phyloP scores from a whole-genome alignment of 139 green algal genomes.

The Deuterostichococcus epilithicus region DNA sequence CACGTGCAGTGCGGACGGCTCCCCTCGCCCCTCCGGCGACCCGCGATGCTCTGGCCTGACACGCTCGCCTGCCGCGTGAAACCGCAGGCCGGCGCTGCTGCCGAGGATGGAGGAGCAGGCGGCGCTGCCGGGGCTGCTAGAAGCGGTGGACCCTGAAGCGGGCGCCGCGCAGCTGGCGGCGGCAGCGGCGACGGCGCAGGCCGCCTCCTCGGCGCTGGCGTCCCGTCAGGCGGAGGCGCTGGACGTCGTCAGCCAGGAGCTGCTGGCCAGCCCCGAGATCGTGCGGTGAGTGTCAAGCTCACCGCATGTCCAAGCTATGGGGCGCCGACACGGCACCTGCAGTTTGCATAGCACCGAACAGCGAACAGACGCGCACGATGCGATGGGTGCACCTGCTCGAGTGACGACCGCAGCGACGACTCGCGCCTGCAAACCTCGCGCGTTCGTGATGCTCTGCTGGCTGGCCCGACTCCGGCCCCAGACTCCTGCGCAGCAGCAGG shows the following conservation, averaged over 20 bases:
- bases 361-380: too few relatives aligned
- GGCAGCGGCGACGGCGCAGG: constrained; percentile 24
- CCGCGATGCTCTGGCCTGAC: too few relatives aligned
- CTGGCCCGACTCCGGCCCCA: not conserved
- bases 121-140: not conserved
- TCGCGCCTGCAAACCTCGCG: too few relatives aligned
- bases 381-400: too few relatives aligned
- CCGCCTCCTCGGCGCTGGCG: constrained; percentile 22
- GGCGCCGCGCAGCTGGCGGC: constrained; percentile 26
- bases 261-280: constrained; percentile 68
- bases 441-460: not conserved
- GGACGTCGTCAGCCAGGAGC: constrained; percentile 45
- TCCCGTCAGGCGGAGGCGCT: constrained; percentile 50
- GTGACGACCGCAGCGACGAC: too few relatives aligned
- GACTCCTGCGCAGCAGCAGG: not conserved
- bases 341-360: not conserved
- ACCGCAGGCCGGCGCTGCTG: not conserved
- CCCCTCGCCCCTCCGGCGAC: too few relatives aligned
- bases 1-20: too few relatives aligned
- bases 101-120: not conserved
- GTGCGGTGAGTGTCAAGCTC: constrained; percentile 30
- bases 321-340: not conserved
- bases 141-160: constrained; percentile 16
- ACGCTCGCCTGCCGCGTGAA: not conserved
- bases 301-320: not conserved